phyloP scores from a whole-genome alignment of 164 flowering plant species.

The Dillenia turbinata region DNA sequence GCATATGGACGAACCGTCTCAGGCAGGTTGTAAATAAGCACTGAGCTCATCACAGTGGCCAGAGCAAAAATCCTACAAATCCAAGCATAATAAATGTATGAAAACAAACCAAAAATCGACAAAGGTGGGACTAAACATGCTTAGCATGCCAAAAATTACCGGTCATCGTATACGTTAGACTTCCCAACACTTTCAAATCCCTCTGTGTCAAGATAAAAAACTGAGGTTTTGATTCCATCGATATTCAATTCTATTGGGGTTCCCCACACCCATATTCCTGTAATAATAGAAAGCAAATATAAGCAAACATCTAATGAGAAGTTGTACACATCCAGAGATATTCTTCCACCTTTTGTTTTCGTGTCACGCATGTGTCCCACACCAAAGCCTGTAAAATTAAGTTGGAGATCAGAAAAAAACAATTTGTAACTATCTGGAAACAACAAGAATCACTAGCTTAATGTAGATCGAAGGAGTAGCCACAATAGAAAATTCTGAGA shows the following conservation, averaged over 20 bases:
- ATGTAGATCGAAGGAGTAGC: background rate
- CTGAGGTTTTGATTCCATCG: slow-evolving; percentile 83
- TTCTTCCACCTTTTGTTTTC: slow-evolving; percentile 78
- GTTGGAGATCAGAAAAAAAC: background rate
- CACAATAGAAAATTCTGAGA: no score
- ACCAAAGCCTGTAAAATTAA: slow-evolving; percentile 74
- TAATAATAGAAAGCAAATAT: slow-evolving; percentile 6
- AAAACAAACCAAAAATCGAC: background rate
- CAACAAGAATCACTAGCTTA: background rate
- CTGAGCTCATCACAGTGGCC: slow-evolving; percentile 96
- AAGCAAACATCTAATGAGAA: background rate
- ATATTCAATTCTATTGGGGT: slow-evolving; percentile 68
- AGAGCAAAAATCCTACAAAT: slow-evolving; percentile 87
- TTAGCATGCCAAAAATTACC: slow-evolving; percentile 38
- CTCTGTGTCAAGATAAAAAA: slow-evolving; percentile 93
- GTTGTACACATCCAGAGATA: slow-evolving; percentile 1
- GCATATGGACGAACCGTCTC: slow-evolving; percentile 70
- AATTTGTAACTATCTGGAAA: background rate
- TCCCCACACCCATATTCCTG: slow-evolving; percentile 99
- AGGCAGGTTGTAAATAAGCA: slow-evolving; percentile 92
- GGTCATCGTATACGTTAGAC: slow-evolving; percentile 96
- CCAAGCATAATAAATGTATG: slow-evolving; percentile 1
- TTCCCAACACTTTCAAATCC: slow-evolving; percentile 99
- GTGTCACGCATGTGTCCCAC: slow-evolving; percentile 99
- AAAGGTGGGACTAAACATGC: slow-evolving; percentile 4